These are phyloP conservation scores for Onygenales sp. DNA, from an alignment of 2,329 filamentous ascomycete genomes.

Conservation along the genomic window DNA sequence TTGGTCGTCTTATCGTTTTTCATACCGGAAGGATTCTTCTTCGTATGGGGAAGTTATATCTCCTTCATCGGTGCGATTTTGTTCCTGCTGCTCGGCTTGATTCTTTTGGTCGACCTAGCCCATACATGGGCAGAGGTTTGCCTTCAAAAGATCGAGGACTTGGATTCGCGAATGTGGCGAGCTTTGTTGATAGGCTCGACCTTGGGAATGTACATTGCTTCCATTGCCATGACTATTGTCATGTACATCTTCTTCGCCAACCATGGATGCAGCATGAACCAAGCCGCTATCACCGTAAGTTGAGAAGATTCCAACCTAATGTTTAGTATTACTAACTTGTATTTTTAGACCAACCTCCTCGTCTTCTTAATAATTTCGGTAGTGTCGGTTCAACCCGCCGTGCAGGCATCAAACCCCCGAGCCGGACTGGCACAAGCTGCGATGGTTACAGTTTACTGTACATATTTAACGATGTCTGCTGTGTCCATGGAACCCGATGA, in stretches of 20 bases:
- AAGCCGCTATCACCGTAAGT: conserved; percentile 73
- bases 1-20: conserved; percentile 89
- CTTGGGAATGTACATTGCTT: conserved; percentile 83
- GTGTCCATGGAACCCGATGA: conserved; percentile 98
- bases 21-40: conserved; percentile 89
- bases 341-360: conserved; percentile 63
- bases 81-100: conserved; percentile 84
- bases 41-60: conserved; percentile 92
- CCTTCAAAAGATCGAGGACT: conserved; percentile 82
- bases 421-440: conserved; percentile 94
- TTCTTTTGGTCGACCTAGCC: conserved; percentile 87
- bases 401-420: conserved; percentile 87
- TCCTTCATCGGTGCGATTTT: conserved; percentile 80
- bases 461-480: conserved; percentile 94
- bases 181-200: conserved; percentile 84
- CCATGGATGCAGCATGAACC: conserved; percentile 83
- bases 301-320: not conserved
- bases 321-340: conserved; percentile 11
- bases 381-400: conserved; percentile 77
- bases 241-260: conserved; percentile 95
- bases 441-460: conserved; percentile 97
- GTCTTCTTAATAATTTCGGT: conserved; percentile 71
- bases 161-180: conserved; percentile 77
- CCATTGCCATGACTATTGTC: conserved; percentile 85
- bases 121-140: conserved; percentile 98